Evolutionary conservation across 768 basidiomycete genomes (phyloP), one percentile per base, ranked within the genome.

Genomic region (Mrakia blollopis): DNA sequence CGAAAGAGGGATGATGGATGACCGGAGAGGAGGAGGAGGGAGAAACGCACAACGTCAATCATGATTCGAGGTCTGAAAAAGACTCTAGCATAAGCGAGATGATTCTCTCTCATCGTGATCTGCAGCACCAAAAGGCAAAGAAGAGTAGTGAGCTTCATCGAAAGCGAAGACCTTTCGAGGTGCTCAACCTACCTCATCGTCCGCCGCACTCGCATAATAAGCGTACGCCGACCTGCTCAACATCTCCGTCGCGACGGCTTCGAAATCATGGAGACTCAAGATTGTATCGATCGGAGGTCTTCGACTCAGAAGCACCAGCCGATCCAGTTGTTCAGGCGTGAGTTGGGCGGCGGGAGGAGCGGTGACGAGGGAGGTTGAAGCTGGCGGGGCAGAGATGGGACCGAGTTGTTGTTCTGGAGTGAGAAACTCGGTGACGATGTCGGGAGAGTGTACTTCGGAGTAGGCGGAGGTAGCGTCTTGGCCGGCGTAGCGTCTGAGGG

Each of bases 211-310:
- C 50, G 80, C 79, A 72, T 85, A 85, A 79, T 85, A 85, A 28
- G 80, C 81, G 83, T 84, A 85, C 16, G 82, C 84, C 2, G 83
- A 82, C 75, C 80, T 79, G 28, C 80, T 80, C 78, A 85, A 76
- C 9, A 85, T 84, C 76, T 81, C 81, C 71, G 83, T 81, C 1
- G 83, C 85, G 21, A 72, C 61, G 52, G 63, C 32, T 74, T 84
- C 84, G 73, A 85, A 83, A 74, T 85, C 85, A 54, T 82, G 75
- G 11, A 85, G 74, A 32, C 83, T 81, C 79, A 85, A 77, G 81
- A 85, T 84, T 1, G 79, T 74, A 10, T 81, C 83, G 41, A 82
- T 28, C 3, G 47, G 73, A 30, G 37, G 41, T 11, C 37, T 18
- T 23, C 41, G 41, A 25, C 28, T 9, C 25, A 74, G 60, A 13